Percentiles rank a stretch among this genome's conserved stretches.
These are phyloP conservation scores for Suillus placidus DNA, from an alignment of 768 basidiomycete species.

Conservation along the genomic window DNA sequence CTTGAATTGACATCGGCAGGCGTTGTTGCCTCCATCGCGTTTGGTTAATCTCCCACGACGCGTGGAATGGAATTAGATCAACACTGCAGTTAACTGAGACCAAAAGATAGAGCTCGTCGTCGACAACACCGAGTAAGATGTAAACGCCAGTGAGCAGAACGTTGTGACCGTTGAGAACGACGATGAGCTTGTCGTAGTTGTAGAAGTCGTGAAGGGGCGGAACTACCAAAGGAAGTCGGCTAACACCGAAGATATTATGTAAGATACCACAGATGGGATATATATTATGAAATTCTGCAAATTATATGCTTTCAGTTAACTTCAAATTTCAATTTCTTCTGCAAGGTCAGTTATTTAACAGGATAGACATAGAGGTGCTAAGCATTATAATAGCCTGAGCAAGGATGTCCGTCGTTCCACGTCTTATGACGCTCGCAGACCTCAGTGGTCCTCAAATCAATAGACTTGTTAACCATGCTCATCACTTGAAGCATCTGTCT, in stretches of 20 bases:
- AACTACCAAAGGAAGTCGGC: constrained; percentile 1
- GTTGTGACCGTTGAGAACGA: background rate
- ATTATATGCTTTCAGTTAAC: background rate
- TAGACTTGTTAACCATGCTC: constrained; percentile 64
- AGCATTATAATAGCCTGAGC: background rate
- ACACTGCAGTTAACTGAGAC: background rate
- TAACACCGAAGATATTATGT: constrained; percentile 6
- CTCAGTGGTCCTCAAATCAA: constrained; percentile 75
- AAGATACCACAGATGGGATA: background rate
- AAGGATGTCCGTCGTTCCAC: constrained; percentile 48
- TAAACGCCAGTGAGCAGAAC: background rate
- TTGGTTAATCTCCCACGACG: constrained; percentile 14
- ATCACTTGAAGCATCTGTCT: constrained; percentile 62
- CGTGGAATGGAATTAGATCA: constrained; percentile 6
- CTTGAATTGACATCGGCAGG: constrained; percentile 16
- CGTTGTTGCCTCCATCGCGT: constrained; percentile 25
- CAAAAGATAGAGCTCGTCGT: background rate
- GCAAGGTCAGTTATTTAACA: background rate
- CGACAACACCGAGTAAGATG: background rate
- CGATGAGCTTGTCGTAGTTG: constrained; percentile 1
- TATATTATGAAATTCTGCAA: background rate
- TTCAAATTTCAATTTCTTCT: background rate
- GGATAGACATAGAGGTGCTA: background rate
- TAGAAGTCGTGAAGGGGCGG: constrained; percentile 9
- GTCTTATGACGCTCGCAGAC: constrained; percentile 89